Evolutionary conservation across 345 rosid species (phyloP), one percentile per base, ranked within the genome.

Genomic region (Hibiscus syriacus): DNA sequence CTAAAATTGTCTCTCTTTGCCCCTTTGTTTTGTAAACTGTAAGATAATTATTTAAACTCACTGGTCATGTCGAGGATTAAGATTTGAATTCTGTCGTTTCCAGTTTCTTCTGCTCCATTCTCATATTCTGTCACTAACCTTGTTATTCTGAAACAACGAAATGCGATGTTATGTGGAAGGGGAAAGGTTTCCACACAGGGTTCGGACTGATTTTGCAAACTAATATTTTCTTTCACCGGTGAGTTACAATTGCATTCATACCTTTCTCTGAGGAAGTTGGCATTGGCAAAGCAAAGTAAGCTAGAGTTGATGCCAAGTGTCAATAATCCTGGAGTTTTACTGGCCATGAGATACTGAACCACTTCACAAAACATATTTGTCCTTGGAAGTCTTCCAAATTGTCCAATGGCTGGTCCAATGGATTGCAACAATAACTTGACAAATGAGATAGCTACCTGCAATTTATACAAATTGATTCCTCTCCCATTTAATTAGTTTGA

Each of bases 261-360:
- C 98, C 89, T 84, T 75, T 85, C 87, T 80, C 89, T 77, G 6
- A 86, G 77, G 69, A 82, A 87, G 74, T 75, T 89, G 68, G 96
- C 93, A 80, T 92, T 92, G 19, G 92, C 98, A 72, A 92, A 92
- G 81, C 0, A n/a, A n/a, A n/a, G n/a, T n/a, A n/a, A n/a, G n/a
- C n/a, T n/a, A n/a, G n/a, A n/a, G n/a, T n/a, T n/a, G n/a, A n/a
- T n/a, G n/a, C n/a, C n/a, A n/a, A n/a, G n/a, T n/a, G n/a, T n/a
- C n/a, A n/a, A n/a, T n/a, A n/a, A n/a, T n/a, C n/a, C n/a, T n/a
- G n/a, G n/a, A n/a, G n/a, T n/a, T n/a, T n/a, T n/a, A n/a, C n/a
- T n/a, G n/a, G n/a, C n/a, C n/a, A n/a, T n/a, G n/a, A n/a, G n/a
- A n/a, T n/a, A n/a, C n/a, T n/a, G n/a, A n/a, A n/a, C n/a, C n/a